Percentiles rank a stretch among this genome's conserved stretches.
phyloP scores from a whole-genome alignment of 2,329 filamentous ascomycete genomes.

The Camptophora hylomeconis region DNA sequence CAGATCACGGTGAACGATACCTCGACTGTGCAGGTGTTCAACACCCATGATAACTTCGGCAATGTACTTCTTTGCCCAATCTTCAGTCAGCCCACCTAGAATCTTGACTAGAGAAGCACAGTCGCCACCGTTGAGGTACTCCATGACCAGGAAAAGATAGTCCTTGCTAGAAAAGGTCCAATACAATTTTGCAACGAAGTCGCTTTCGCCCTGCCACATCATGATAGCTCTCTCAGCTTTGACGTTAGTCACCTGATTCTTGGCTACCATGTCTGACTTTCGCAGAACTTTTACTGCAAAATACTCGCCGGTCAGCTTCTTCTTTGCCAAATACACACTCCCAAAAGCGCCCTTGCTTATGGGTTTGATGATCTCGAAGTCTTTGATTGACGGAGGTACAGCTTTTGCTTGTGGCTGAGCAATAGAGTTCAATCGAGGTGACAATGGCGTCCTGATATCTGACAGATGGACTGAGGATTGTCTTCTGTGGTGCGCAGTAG shows the following conservation, averaged over 20 bases:
- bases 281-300: conserved; percentile 98
- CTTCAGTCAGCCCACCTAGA: conserved; percentile 79
- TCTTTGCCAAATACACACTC: conserved; percentile 94
- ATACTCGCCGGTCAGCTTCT: conserved; percentile 96
- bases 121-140: conserved; percentile 94
- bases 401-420: conserved; percentile 75
- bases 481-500: conserved; percentile 53
- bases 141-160: conserved; percentile 97
- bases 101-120: conserved; percentile 95
- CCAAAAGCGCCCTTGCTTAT: conserved; percentile 98
- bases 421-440: conserved; percentile 62
- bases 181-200: conserved; percentile 97
- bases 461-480: conserved; percentile 87
- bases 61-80: conserved; percentile 96
- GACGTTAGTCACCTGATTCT: conserved; percentile 98
- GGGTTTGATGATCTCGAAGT: conserved; percentile 98
- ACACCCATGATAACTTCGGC: conserved; percentile 95
- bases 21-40: conserved; percentile 83
- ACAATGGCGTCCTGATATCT: conserved; percentile 56
- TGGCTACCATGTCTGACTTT: conserved; percentile 99
- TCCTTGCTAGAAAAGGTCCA: conserved; percentile 99
- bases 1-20: conserved; percentile 91
- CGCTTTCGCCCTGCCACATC: conserved; percentile 99
- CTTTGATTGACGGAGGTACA: conserved; percentile 90
- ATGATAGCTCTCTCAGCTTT: conserved; percentile 98